Evolutionary conservation across 2,329 filamentous ascomycete genomes (phyloP).

Genomic region (Paecilomyces sp.): DNA sequence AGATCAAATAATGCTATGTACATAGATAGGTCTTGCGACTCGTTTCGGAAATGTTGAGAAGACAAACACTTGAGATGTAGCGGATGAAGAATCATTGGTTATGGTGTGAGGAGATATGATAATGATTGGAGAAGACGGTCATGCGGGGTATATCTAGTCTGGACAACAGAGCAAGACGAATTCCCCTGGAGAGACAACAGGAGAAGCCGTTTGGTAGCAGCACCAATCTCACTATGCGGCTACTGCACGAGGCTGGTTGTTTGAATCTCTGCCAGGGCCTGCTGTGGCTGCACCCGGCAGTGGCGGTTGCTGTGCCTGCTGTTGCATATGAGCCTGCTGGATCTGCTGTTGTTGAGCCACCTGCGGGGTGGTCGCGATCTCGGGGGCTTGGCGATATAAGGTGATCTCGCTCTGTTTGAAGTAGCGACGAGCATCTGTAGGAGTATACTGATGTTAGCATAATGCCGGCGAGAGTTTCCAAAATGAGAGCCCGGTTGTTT

Average conservation of each 20-base stretch:
- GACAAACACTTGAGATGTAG: too few species aligned
- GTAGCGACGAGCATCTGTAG: slow-evolving; percentile 84
- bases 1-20: background rate
- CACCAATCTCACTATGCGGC: background rate
- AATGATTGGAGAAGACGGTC: background rate
- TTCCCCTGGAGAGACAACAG: slow-evolving; percentile 2
- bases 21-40: background rate
- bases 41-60: background rate
- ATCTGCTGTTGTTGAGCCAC: slow-evolving; percentile 34
- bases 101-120: slow-evolving; percentile 4
- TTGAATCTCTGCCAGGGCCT: slow-evolving; percentile 20
- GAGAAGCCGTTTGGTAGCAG: slow-evolving; percentile 6
- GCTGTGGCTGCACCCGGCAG: slow-evolving; percentile 29
- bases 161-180: slow-evolving; percentile 4
- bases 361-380: slow-evolving; percentile 34
- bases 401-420: slow-evolving; percentile 99
- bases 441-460: slow-evolving; percentile 13
- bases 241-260: background rate
- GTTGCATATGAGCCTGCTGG: slow-evolving; percentile 21
- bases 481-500: background rate
- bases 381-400: slow-evolving; percentile 69
- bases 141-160: slow-evolving; percentile 9
- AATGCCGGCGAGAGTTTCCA: background rate
- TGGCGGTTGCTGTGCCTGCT: slow-evolving; percentile 26
- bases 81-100: background rate